Evolutionary conservation across 495 filamentous ascomycete species (phyloP).

Genomic region (Letharia columbiana): DNA sequence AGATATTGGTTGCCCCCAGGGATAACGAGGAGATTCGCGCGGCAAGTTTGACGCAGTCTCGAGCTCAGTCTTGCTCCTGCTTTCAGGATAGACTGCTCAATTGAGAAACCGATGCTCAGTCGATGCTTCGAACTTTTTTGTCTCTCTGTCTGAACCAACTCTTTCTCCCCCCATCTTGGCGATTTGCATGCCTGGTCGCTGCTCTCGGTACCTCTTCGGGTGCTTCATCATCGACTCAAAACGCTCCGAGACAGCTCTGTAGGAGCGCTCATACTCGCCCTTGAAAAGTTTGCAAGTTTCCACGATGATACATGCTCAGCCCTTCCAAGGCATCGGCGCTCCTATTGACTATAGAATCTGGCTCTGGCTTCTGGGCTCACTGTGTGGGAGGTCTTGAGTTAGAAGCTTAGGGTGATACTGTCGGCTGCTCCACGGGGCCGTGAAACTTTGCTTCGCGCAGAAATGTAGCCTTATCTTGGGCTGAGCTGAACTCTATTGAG

Average conservation of each 20-base stretch:
- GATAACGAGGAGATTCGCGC: too few relatives aligned
- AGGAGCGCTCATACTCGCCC: background rate
- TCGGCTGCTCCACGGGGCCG: constrained; percentile 1
- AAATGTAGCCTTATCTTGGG: constrained; percentile 6
- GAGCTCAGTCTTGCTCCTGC: too few relatives aligned
- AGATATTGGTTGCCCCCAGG: too few relatives aligned
- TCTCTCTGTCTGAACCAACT: too few relatives aligned
- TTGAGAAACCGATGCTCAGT: too few relatives aligned
- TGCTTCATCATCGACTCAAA: too few relatives aligned
- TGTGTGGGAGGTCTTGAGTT: background rate
- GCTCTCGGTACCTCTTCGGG: too few relatives aligned
- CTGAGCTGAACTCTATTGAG: constrained; percentile 13
- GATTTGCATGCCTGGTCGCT: too few relatives aligned
- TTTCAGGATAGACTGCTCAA: too few relatives aligned
- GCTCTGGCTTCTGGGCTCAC: background rate
- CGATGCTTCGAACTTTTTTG: too few relatives aligned
- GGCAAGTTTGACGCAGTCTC: too few relatives aligned
- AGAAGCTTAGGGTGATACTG: background rate
- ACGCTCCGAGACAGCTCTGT: background rate
- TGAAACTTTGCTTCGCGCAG: constrained; percentile 13
- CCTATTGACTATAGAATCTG: background rate
- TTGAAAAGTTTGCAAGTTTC: background rate
- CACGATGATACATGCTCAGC: background rate
- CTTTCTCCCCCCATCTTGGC: too few relatives aligned
- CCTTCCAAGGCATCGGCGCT: background rate